A percentile compares a stretch with the other conserved stretches of the same genome.
These are phyloP conservation scores for Catunica adiposa DNA, from an alignment of 2,329 filamentous ascomycete species.

Conservation along the genomic window DNA sequence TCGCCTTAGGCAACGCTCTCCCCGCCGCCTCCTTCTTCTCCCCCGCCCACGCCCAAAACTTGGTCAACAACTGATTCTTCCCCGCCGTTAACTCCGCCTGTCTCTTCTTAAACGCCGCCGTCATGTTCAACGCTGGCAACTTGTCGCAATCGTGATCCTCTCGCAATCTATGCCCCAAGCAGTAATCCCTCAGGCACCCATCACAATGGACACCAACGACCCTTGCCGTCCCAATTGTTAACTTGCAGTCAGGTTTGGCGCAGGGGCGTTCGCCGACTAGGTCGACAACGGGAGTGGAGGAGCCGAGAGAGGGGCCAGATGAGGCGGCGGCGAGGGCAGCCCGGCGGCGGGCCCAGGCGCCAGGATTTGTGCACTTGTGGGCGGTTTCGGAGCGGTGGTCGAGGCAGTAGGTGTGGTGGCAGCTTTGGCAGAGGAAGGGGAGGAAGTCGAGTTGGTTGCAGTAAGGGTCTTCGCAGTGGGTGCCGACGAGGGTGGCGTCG, in stretches of 20 bases:
- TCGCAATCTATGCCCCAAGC: constrained; percentile 56
- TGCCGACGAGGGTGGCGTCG: constrained; percentile 73
- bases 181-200: constrained; percentile 57
- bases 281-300: constrained; percentile 34
- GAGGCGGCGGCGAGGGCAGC: constrained; percentile 33
- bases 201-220: constrained; percentile 55
- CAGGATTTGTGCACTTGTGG: constrained; percentile 49
- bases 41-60: constrained; percentile 64
- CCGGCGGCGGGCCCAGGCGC: constrained; percentile 44
- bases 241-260: constrained; percentile 49
- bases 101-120: constrained; percentile 22
- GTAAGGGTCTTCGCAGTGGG: constrained; percentile 78
- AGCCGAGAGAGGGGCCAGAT: constrained; percentile 35
- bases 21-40: constrained; percentile 51
- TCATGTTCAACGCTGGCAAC: constrained; percentile 34
- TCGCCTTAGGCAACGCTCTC: constrained; percentile 43
- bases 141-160: constrained; percentile 78
- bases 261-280: constrained; percentile 47
- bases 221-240: constrained; percentile 50
- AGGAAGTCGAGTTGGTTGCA: constrained; percentile 94
- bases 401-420: constrained; percentile 69
- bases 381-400: constrained; percentile 79
- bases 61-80: constrained; percentile 58
- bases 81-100: constrained; percentile 41
- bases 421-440: constrained; percentile 85